Conservation (phyloP, 306 rosid genomes). For the Acacia crassicarpa region DNA sequence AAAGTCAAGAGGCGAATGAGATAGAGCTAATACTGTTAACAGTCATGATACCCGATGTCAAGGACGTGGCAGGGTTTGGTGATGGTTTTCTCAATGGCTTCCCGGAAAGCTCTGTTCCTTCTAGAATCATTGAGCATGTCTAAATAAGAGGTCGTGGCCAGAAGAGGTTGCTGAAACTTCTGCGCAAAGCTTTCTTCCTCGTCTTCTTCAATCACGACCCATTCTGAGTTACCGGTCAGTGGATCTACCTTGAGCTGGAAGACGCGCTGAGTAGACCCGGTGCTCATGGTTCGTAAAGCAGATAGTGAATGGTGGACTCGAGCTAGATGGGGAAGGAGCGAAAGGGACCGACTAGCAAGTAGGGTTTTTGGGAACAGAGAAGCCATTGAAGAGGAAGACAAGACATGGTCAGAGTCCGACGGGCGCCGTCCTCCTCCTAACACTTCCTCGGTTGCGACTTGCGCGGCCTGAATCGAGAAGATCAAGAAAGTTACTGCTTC, state of each 20-base stretch:
- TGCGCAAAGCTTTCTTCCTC: constrained; percentile 31
- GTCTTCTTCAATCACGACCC: constrained; percentile 79
- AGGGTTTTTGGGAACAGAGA: constrained; percentile 42
- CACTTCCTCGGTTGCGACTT: background rate
- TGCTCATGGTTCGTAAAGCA: constrained; percentile 57
- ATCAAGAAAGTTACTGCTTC: background rate
- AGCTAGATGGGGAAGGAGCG: constrained; percentile 16
- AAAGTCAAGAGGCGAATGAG: background rate
- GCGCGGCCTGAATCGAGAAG: background rate
- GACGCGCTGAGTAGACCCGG: constrained; percentile 49
- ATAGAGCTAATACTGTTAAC: background rate
- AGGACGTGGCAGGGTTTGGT: constrained; percentile 73
- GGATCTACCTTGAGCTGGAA: constrained; percentile 85
- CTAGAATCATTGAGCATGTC: constrained; percentile 90
- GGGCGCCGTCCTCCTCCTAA: background rate
- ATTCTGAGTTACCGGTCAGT: constrained; percentile 85
- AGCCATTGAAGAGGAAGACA: constrained; percentile 32
- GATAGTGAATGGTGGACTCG: constrained; percentile 8
- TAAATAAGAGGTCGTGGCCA: constrained; percentile 77
- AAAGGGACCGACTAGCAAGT: constrained; percentile 20
- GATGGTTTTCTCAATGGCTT: constrained; percentile 77
- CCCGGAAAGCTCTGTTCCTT: constrained; percentile 68
- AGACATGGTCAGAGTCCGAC: background rate
- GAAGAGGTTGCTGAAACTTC: constrained; percentile 47
- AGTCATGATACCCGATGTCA: constrained; percentile 70